Percentiles rank a stretch among this genome's conserved stretches.
Evolutionary conservation across 441 rosid genomes (phyloP).

Genomic region (Populus tomentosa): DNA sequence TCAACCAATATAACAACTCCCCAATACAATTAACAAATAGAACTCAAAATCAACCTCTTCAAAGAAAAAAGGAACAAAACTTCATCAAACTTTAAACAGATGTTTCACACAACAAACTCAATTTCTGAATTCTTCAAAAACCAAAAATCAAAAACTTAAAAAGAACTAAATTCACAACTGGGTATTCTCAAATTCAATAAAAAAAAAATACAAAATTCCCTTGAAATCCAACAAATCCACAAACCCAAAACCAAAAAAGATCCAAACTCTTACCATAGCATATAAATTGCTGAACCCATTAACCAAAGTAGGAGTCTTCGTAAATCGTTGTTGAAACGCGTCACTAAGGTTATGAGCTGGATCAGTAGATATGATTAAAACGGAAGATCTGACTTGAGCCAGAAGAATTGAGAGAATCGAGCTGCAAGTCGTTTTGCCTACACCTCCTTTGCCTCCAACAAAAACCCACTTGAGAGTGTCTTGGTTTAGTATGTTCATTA

Average conservation of each 20-base stretch:
- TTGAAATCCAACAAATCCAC: neutral
- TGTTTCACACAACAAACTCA: neutral
- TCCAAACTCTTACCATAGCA: conserved; percentile 60
- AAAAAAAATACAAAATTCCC: neutral
- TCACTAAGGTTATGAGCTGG: conserved; percentile 99
- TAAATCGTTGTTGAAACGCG: conserved; percentile 95
- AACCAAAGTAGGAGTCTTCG: conserved; percentile 80
- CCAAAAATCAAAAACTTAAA: conserved; percentile 4
- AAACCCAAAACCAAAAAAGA: neutral
- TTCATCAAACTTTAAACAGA: conserved; percentile 1
- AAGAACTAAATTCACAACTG: conserved; percentile 5
- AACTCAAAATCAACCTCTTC: neutral
- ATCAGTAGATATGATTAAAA: conserved; percentile 95
- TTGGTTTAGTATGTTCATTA: conserved; percentile 72
- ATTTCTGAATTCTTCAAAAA: neutral
- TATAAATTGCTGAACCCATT: conserved; percentile 89
- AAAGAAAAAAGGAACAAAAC: neutral
- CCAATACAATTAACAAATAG: neutral
- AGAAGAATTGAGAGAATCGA: conserved; percentile 78
- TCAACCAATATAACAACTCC: neutral
- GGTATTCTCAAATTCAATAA: conserved; percentile 3
- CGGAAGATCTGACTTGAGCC: conserved; percentile 79
- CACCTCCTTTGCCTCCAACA: conserved; percentile 99
- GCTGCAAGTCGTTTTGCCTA: conserved; percentile 97
- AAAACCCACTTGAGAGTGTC: conserved; percentile 93